A percentile compares a stretch with the other conserved stretches of the same genome.
Evolutionary conservation across 345 rosid species (phyloP).

Genomic region (Combretum micranthum): DNA sequence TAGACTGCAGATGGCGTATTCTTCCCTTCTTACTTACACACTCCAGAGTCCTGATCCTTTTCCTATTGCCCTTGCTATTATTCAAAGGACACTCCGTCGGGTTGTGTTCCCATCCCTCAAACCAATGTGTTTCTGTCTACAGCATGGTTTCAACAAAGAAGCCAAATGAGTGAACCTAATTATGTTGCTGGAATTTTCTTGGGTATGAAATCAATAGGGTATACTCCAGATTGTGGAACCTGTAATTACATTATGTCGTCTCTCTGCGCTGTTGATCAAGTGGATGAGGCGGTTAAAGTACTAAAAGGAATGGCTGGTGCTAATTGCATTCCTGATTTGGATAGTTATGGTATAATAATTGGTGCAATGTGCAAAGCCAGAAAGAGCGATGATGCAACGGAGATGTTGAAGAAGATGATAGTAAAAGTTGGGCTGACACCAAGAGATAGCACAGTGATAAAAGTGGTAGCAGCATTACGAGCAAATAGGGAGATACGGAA

Average conservation of each 20-base stretch:
- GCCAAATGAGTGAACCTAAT: conserved; percentile 12
- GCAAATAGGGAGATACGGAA: conserved; percentile 58
- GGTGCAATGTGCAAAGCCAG: conserved; percentile 42
- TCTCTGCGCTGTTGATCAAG: conserved; percentile 61
- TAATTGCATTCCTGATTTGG: conserved; percentile 67
- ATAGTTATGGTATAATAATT: conserved; percentile 53
- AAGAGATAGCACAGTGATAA: conserved; percentile 48
- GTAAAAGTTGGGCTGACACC: conserved; percentile 52
- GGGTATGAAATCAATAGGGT: conserved; percentile 63
- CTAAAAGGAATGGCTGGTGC: conserved; percentile 49
- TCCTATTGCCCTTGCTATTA: conserved; percentile 56
- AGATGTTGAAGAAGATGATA: conserved; percentile 71
- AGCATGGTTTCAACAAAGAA: conserved; percentile 46
- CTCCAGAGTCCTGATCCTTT: conserved; percentile 58
- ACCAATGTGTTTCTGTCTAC: conserved; percentile 46
- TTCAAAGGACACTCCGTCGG: conserved; percentile 78
- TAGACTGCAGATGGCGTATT: conserved; percentile 35
- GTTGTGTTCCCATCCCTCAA: conserved; percentile 58
- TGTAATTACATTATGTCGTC: conserved; percentile 64
- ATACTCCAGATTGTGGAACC: conserved; percentile 52
- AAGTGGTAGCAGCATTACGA: conserved; percentile 49
- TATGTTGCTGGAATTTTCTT: conserved; percentile 32
- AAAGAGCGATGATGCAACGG: conserved; percentile 47
- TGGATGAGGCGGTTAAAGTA: conserved; percentile 57
- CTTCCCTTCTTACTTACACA: conserved; percentile 53